A percentile compares a stretch with the other conserved stretches of the same genome.
Evolutionary conservation across 331 rosid species (phyloP).

Genomic region (Quercus lobata): DNA sequence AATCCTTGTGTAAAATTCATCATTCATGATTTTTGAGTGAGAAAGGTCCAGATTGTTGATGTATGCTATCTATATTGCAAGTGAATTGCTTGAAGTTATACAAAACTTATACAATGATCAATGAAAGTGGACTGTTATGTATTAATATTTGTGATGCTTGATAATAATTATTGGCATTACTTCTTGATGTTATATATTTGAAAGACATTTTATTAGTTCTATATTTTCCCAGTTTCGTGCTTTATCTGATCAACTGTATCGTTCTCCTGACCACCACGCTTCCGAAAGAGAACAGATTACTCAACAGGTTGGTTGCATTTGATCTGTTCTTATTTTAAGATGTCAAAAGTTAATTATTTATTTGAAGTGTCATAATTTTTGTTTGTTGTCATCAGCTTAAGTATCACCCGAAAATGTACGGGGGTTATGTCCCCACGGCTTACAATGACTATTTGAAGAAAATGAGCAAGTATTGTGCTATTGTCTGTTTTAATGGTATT

Average conservation of each 20-base stretch:
- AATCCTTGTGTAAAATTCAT: too few relatives aligned
- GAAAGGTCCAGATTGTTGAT: neutral
- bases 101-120: neutral
- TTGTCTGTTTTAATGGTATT: neutral
- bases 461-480: slow-evolving; percentile 67
- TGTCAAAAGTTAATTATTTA: neutral
- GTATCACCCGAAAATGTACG: slow-evolving; percentile 47
- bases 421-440: slow-evolving; percentile 80
- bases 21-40: neutral
- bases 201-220: slow-evolving; percentile 5
- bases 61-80: neutral
- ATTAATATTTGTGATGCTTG: neutral
- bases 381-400: slow-evolving; percentile 50
- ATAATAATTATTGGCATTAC: neutral
- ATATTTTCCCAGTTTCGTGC: slow-evolving; percentile 72
- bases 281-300: slow-evolving; percentile 72
- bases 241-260: slow-evolving; percentile 89
- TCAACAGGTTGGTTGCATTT: slow-evolving; percentile 59
- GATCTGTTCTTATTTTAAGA: neutral
- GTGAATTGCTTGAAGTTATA: neutral
- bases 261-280: slow-evolving; percentile 75
- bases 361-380: slow-evolving; percentile 7
- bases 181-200: neutral
- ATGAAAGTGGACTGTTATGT: neutral
- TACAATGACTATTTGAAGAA: slow-evolving; percentile 76